These are phyloP conservation scores for Heliamphora pulchella DNA, from an alignment of 179 eudicot species.

Conservation along the genomic window DNA sequence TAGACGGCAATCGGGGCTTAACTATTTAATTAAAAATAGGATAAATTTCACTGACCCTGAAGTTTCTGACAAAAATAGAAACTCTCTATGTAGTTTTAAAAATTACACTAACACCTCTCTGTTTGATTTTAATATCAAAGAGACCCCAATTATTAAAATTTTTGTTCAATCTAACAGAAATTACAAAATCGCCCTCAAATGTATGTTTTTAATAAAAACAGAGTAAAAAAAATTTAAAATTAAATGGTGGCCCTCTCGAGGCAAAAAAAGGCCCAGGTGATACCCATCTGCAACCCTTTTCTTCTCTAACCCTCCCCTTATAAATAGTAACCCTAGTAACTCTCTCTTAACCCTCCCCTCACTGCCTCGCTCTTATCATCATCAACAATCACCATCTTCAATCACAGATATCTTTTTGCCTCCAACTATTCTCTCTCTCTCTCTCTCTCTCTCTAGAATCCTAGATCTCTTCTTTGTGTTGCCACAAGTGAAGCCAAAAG, in stretches of 20 bases:
- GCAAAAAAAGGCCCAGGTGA: constrained; percentile 34
- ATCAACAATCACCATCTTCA: not conserved
- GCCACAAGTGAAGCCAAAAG: not conserved
- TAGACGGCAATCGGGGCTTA: too few species aligned
- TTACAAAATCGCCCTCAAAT: too few species aligned
- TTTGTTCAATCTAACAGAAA: too few species aligned
- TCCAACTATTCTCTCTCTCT: not conserved
- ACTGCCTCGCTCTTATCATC: constrained; percentile 4
- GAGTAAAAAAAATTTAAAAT: not conserved
- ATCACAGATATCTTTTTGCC: too few species aligned
- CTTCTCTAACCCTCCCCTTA: constrained; percentile 19
- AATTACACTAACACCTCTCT: too few species aligned
- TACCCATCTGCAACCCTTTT: constrained; percentile 26
- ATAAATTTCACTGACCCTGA: too few species aligned
- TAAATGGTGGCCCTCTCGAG: constrained; percentile 23
- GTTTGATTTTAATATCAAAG: too few species aligned
- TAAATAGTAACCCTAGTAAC: constrained; percentile 36
- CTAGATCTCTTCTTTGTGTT: not conserved
- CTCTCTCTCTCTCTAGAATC: too few species aligned
- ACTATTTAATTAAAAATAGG: too few species aligned
- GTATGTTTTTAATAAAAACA: not conserved
- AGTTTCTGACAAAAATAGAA: too few species aligned
- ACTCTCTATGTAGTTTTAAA: too few species aligned
- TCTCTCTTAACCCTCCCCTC: not conserved
- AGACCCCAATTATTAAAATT: too few species aligned